phyloP scores from a whole-genome alignment of 768 basidiomycete genomes.

The Leccinum ochraceum region DNA sequence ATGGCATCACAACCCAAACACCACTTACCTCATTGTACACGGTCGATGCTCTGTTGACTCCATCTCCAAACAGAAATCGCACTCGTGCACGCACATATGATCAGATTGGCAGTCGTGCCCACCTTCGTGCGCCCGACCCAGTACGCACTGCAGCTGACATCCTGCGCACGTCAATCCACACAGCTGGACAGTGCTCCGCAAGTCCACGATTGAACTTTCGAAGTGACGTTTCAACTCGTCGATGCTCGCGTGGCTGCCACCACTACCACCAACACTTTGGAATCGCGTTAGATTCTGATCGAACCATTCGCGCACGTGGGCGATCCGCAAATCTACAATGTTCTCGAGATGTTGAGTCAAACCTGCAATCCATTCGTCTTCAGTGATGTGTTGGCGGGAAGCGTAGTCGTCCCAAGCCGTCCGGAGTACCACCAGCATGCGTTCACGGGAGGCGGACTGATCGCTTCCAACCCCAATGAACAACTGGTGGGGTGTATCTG shows the following conservation, averaged over 20 bases:
- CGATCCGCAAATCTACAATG: slow-evolving; percentile 44
- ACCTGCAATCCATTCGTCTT: slow-evolving; percentile 40
- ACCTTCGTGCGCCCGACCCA: slow-evolving; percentile 44
- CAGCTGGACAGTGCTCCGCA: slow-evolving; percentile 47
- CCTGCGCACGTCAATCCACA: slow-evolving; percentile 48
- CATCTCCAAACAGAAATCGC: slow-evolving; percentile 39
- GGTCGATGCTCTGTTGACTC: slow-evolving; percentile 32
- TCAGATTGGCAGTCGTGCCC: slow-evolving; percentile 51
- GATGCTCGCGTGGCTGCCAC: slow-evolving; percentile 40
- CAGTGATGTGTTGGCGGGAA: slow-evolving; percentile 21
- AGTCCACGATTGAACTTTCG: slow-evolving; percentile 43
- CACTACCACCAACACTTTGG: slow-evolving; percentile 20
- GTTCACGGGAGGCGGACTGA: slow-evolving; percentile 21
- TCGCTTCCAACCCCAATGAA: slow-evolving; percentile 28
- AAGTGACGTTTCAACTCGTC: slow-evolving; percentile 46
- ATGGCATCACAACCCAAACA: background rate
- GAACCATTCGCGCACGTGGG: slow-evolving; percentile 54
- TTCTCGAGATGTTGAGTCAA: slow-evolving; percentile 41
- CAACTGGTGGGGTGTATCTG: slow-evolving; percentile 41
- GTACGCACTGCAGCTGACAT: slow-evolving; percentile 54
- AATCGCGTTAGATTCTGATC: slow-evolving; percentile 50
- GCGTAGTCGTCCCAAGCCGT: slow-evolving; percentile 17
- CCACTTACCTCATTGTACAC: slow-evolving; percentile 51
- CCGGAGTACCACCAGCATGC: slow-evolving; percentile 15
- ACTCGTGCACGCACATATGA: slow-evolving; percentile 47